These are phyloP conservation scores for Fibroporia radiculosa DNA, from an alignment of 768 basidiomycete species.

Conservation along the genomic window DNA sequence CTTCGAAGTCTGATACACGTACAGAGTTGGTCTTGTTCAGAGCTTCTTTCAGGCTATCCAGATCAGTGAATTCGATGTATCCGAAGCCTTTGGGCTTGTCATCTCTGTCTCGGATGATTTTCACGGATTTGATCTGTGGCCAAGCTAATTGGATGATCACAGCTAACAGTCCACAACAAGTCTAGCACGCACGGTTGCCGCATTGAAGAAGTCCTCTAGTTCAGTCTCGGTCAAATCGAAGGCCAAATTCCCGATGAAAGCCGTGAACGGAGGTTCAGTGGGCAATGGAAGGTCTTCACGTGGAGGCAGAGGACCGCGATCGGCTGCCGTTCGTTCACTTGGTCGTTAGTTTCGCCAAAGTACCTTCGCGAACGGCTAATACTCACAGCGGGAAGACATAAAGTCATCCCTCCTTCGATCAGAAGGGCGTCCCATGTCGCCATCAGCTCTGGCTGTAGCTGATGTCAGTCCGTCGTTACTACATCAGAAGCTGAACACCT, in stretches of 20 bases:
- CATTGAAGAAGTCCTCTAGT: constrained; percentile 72
- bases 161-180: constrained; percentile 20
- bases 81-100: constrained; percentile 98
- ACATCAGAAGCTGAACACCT: constrained; percentile 27
- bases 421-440: constrained; percentile 43
- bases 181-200: too few species aligned
- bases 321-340: constrained; percentile 30
- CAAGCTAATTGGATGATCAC: not conserved
- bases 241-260: constrained; percentile 92
- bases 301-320: constrained; percentile 50
- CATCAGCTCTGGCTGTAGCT: constrained; percentile 65
- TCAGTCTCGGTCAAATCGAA: constrained; percentile 88
- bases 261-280: constrained; percentile 88
- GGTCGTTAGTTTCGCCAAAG: not conserved
- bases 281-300: constrained; percentile 96
- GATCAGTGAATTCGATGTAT: constrained; percentile 88
- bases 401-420: constrained; percentile 61
- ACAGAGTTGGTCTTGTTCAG: constrained; percentile 66
- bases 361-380: not conserved
- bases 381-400: constrained; percentile 52
- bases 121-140: constrained; percentile 69
- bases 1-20: constrained; percentile 26
- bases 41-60: constrained; percentile 82
- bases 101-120: constrained; percentile 89
- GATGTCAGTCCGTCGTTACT: constrained; percentile 3